Evolutionary conservation across 2,329 filamentous ascomycete genomes (phyloP).

Genomic region (Eutypella sp.): DNA sequence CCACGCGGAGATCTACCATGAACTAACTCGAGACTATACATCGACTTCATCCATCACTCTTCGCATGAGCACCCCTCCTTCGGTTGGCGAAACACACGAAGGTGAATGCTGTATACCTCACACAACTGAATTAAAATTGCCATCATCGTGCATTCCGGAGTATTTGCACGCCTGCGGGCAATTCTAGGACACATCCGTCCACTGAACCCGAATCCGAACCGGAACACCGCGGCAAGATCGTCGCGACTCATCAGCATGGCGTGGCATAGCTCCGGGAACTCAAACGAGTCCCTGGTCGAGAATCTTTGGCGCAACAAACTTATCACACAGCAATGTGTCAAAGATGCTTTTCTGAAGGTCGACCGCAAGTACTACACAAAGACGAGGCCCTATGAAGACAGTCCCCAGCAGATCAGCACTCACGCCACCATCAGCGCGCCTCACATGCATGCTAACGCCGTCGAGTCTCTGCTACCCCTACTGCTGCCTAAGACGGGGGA

Average conservation of each 20-base stretch:
- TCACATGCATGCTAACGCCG: conserved; percentile 56
- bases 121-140: neutral
- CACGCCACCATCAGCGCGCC: conserved; percentile 54
- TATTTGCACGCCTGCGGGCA: neutral
- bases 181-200: neutral
- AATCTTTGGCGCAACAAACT: conserved; percentile 70
- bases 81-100: too few species aligned
- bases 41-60: too few species aligned
- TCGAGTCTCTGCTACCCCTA: conserved; percentile 44
- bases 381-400: conserved; percentile 59
- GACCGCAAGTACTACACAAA: conserved; percentile 84
- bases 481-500: conserved; percentile 28
- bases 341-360: conserved; percentile 76
- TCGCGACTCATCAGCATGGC: conserved; percentile 59
- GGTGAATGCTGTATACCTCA: neutral
- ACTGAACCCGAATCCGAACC: neutral
- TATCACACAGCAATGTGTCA: conserved; percentile 67
- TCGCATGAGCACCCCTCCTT: too few species aligned
- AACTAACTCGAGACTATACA: too few species aligned
- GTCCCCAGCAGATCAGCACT: conserved; percentile 51
- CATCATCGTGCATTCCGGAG: neutral
- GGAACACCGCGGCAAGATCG: neutral
- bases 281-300: conserved; percentile 70
- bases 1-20: too few species aligned
- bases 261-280: conserved; percentile 75